Conservation (phyloP, 306 rosid species). For the Vicia sativa region DNA sequence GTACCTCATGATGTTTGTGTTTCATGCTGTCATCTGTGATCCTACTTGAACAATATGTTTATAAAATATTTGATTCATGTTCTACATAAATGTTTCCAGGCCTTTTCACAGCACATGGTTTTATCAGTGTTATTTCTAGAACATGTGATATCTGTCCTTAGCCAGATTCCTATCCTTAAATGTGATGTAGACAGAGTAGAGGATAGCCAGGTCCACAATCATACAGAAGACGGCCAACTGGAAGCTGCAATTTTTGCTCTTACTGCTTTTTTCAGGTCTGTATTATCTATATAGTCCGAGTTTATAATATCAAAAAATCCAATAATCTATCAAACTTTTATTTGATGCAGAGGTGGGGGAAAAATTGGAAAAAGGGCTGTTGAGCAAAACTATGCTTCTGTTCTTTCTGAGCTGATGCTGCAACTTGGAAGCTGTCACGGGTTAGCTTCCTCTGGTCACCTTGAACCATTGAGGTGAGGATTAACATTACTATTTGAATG, state of each 20-base stretch:
- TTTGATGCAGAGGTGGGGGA: constrained; percentile 90
- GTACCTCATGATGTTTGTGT: constrained; percentile 13
- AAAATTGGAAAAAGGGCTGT: constrained; percentile 93
- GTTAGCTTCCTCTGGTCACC: constrained; percentile 72
- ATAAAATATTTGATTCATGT: constrained; percentile 22
- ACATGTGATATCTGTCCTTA: constrained; percentile 73
- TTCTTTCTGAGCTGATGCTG: constrained; percentile 88
- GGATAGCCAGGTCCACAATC: constrained; percentile 56
- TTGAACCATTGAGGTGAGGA: constrained; percentile 77
- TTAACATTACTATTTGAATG: constrained; percentile 30
- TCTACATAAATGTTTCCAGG: constrained; percentile 50
- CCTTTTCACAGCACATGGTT: constrained; percentile 86
- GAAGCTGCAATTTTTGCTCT: constrained; percentile 89
- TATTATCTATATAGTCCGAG: constrained; percentile 19
- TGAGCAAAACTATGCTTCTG: constrained; percentile 88
- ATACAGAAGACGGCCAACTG: constrained; percentile 68
- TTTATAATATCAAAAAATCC: constrained; percentile 35
- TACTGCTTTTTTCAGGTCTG: constrained; percentile 92
- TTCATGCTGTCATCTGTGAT: constrained; percentile 11
- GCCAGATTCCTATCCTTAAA: constrained; percentile 64
- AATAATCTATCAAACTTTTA: constrained; percentile 26
- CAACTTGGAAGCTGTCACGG: constrained; percentile 94
- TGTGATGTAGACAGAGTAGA: constrained; percentile 65
- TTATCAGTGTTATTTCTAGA: constrained; percentile 85
- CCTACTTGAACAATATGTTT: constrained; percentile 8